A percentile compares a stretch with the other conserved stretches of the same genome.
These are phyloP conservation scores for Coniferiporia sulphurascens DNA, from an alignment of 1,284 basidiomycete species.

Conservation along the genomic window DNA sequence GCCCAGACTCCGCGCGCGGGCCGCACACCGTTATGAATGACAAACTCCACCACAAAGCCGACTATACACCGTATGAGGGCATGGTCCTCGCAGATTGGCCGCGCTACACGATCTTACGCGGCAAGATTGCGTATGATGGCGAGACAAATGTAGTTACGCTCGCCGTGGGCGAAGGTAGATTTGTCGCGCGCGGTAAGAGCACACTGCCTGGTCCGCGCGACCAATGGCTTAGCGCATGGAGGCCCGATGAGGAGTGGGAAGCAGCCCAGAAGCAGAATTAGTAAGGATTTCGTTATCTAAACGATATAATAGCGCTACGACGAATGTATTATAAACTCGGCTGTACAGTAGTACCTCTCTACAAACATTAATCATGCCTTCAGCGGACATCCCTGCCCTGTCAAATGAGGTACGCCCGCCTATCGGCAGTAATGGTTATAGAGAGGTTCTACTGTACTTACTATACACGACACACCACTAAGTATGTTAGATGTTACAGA, in stretches of 20 bases:
- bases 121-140: conserved; percentile 23
- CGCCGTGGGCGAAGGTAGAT: conserved; percentile 17
- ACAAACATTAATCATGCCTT: neutral
- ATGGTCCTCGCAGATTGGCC: conserved; percentile 24
- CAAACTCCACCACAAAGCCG: conserved; percentile 22
- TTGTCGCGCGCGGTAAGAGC: conserved; percentile 19
- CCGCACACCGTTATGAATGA: conserved; percentile 18
- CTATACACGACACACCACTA: neutral
- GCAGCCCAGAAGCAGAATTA: neutral
- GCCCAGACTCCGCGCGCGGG: conserved; percentile 3
- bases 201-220: conserved; percentile 20
- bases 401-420: neutral
- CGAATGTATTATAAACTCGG: neutral
- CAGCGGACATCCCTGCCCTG: too few relatives aligned
- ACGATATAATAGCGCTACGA: neutral
- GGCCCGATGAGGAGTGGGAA: conserved; percentile 12
- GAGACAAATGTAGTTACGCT: conserved; percentile 8
- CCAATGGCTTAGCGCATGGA: conserved; percentile 21
- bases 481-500: neutral
- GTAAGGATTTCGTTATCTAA: neutral
- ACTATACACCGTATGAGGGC: conserved; percentile 24
- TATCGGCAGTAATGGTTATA: neutral
- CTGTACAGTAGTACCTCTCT: neutral
- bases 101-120: conserved; percentile 23
- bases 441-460: neutral